Evolutionary conservation across 257 asterid genomes (phyloP), one percentile per base, ranked within the genome.

Genomic region (Striga asiatica): DNA sequence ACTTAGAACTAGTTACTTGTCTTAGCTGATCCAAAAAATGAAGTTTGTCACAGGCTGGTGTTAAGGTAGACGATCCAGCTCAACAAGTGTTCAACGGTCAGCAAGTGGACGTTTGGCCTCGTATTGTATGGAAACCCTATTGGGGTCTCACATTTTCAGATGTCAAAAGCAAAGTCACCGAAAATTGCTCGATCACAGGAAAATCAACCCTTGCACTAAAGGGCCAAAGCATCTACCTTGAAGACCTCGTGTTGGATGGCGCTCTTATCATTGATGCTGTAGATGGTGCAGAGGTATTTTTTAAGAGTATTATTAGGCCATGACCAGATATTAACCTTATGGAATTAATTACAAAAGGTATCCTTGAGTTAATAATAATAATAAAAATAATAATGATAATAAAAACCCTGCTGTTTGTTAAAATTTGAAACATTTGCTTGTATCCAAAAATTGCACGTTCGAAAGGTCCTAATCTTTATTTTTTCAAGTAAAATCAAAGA

Each of bases 41-140:
- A 83, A 68, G 96, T 91, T 32, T 56, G 8, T 65, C 31, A 22
- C 83, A 92, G 98, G 98, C 83, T 53, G 98, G 97, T 63, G 88
- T 84, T 71, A 75, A 80, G 69, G 66, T 92, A 57, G 94, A 67
- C 18, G 84, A 88, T 61, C 97, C 97, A 35, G 59, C 72, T 61
- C 71, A 67, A 42, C 71, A 65, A 17, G 75, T 71, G 59, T 88
- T 79, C 72, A 92, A 92, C 16, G 93, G 83, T 37, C 98, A 92
- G 56, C 91, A 84, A 68, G 97, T 92, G 57, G 97, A 92, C 54
- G 95, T 87, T 47, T 92, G 97, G 97, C 92, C 98, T 47, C 88
- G 88, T 37, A 74, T 92, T 46, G 82, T 65, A 57, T 92, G 97
- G 97, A 82, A 81, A 71, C 97, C 98, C 14, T 82, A 82, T 53